Base-by-base conservation (phyloP, 768 basidiomycete genomes). In the Podaxis carcinomalis region DNA sequence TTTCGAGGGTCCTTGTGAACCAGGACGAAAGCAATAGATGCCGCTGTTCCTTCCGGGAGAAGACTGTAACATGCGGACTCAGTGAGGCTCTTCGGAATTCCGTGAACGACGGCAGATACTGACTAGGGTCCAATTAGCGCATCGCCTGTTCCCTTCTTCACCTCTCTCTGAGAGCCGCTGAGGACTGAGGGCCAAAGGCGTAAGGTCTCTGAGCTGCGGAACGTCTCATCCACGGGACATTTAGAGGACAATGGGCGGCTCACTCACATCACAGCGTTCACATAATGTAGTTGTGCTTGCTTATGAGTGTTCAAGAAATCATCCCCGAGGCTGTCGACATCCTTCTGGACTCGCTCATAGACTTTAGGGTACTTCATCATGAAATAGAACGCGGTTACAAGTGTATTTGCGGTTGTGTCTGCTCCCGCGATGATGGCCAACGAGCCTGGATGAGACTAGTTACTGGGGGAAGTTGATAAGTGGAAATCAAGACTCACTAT, bases 21-120 rank as follows among this genome's bases (percentile, higher is more conserved):
- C n/a, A 69, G 64, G 55, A 72, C 76, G 1, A 74, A 72, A 21
- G 75, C 71, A n/a, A 78, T 67, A 37, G 68, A 68, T 10, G 74
- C 69, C 19, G 73, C 72, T 0, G 77, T 80, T 25, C 78, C 78
- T 68, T 76, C 75, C 1, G 75, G 73, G 6, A 80, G 74, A 50
- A 72, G 73, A 46, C 77, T 78, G 35, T 16, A 55, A 50, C 37
- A 53, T 49, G 23, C 14, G 39, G 23, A 28, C n/a, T 35, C 42
- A 57, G 13, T 19, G 47, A 40, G 21, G 55, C 44, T 60, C 64
- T 23, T 37, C 36, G 32, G 35, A 25, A 16, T 16, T 36, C 47
- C 27, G 32, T 6, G 46, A 13, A 39, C 19, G n/a, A 16, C 14
- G 3, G 35, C n/a, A 46, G 53, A 42, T 5, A 21, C n/a, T 21